phyloP scores from a whole-genome alignment of 2,329 filamentous ascomycete genomes.

The Chaetomiaceae sp. region DNA sequence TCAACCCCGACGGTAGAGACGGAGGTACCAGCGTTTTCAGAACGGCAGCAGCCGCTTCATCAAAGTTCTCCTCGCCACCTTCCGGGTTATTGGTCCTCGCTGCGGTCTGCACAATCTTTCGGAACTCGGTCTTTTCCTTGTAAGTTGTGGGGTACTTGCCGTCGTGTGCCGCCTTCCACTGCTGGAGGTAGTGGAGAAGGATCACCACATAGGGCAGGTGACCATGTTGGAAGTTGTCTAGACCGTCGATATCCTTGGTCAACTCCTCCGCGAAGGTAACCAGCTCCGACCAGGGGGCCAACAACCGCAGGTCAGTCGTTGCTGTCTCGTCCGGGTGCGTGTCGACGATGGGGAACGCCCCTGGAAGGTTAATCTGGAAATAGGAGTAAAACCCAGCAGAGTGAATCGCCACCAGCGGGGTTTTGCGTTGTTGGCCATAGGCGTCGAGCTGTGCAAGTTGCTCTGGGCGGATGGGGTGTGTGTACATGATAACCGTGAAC shows the following conservation, averaged over 20 bases:
- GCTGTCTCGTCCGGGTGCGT: constrained; percentile 88
- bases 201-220: constrained; percentile 86
- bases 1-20: constrained; percentile 63
- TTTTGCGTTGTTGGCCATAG: constrained; percentile 52
- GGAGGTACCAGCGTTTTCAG: constrained; percentile 76
- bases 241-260: constrained; percentile 62
- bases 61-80: constrained; percentile 93
- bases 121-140: constrained; percentile 81
- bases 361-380: constrained; percentile 73
- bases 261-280: constrained; percentile 60
- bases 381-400: constrained; percentile 90
- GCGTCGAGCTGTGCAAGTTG: constrained; percentile 43
- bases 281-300: constrained; percentile 83
- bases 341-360: constrained; percentile 87
- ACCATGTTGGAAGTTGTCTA: constrained; percentile 79
- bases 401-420: constrained; percentile 76
- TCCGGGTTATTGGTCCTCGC: constrained; percentile 71
- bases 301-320: constrained; percentile 76
- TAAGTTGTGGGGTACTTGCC: constrained; percentile 69
- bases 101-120: constrained; percentile 61
- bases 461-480: constrained; percentile 44
- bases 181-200: constrained; percentile 73
- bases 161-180: constrained; percentile 70
- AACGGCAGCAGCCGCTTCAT: constrained; percentile 83
- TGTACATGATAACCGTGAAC: constrained; percentile 55